Conservation (phyloP, 345 rosid genomes). For the Xanthoceras sorbifolium region DNA sequence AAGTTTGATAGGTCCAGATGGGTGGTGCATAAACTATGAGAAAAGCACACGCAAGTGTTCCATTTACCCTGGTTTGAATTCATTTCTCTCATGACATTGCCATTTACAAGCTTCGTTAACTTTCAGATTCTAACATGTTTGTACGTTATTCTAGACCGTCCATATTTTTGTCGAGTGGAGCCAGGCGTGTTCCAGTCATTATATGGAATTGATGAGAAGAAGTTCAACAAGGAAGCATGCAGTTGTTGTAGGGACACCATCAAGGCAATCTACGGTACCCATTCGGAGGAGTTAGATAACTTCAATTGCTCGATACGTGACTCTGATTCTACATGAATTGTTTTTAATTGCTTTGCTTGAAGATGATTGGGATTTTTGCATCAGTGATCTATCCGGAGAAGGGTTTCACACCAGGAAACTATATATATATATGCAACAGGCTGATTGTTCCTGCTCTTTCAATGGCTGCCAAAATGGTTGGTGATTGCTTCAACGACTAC, state of each 20-base stretch:
- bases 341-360: not conserved
- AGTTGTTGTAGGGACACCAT: conserved; percentile 73
- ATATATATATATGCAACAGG: not conserved
- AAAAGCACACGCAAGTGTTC: conserved; percentile 86
- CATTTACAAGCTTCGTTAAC: not conserved
- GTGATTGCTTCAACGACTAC: not conserved
- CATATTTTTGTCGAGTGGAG: conserved; percentile 83
- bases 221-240: conserved; percentile 75
- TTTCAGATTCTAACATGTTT: not conserved
- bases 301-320: conserved; percentile 50
- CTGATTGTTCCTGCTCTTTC: not conserved
- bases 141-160: conserved; percentile 53
- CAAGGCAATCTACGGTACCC: conserved; percentile 62
- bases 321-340: conserved; percentile 26
- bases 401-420: not conserved
- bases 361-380: not conserved
- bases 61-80: conserved; percentile 57
- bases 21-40: conserved; percentile 79
- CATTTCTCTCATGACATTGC: not conserved
- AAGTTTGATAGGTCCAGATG: conserved; percentile 73
- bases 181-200: conserved; percentile 55
- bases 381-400: not conserved
- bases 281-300: conserved; percentile 55
- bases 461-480: not conserved
- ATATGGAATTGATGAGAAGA: conserved; percentile 60